Conservation (phyloP, 257 asterid genomes). For the Jacaranda mimosifolia region DNA sequence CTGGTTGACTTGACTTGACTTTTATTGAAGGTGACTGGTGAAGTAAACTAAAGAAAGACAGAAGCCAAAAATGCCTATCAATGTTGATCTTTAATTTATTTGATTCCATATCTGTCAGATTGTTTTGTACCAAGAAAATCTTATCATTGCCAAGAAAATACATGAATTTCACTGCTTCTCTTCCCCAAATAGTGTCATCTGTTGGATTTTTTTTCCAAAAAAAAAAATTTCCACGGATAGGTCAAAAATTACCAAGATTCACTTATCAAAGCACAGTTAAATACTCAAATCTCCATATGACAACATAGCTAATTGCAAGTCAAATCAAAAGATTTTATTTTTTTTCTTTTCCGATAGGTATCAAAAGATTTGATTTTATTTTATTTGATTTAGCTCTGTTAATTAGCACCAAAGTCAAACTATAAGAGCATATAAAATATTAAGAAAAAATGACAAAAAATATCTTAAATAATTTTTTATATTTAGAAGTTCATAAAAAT, state of each 20-base stretch:
- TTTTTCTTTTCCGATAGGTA: too few species aligned
- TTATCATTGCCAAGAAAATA: conserved; percentile 15
- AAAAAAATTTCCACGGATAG: not conserved
- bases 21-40: not conserved
- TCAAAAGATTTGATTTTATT: too few species aligned
- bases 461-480: too few species aligned
- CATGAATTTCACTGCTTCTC: not conserved
- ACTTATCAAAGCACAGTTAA: not conserved
- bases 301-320: not conserved
- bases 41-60: not conserved
- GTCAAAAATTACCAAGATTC: not conserved
- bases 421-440: too few species aligned
- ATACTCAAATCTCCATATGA: not conserved
- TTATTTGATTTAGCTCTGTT: not conserved
- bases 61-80: not conserved
- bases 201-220: not conserved
- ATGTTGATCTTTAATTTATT: not conserved
- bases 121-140: conserved; percentile 37
- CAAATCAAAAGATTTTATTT: not conserved
- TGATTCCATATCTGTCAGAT: conserved; percentile 7
- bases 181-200: not conserved
- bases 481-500: too few species aligned
- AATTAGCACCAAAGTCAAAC: not conserved
- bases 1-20: conserved; percentile 1
- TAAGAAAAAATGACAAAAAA: too few species aligned